Conservation (phyloP, 345 rosid species). For the Passiflora organensis region DNA sequence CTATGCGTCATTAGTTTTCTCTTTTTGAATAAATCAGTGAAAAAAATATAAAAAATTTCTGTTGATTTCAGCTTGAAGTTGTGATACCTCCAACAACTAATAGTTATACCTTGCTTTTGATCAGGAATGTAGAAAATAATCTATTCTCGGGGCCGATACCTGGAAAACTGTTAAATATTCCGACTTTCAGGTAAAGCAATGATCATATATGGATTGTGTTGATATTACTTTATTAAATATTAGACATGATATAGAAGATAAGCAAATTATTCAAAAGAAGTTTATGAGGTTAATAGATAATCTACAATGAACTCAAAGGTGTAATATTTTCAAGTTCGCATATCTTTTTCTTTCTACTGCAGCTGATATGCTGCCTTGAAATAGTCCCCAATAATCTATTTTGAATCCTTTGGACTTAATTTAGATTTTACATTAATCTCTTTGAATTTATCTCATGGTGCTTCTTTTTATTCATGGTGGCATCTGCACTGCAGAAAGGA, state of each 20-base stretch:
- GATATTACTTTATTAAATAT: not conserved
- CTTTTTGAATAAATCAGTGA: slow-evolving; percentile 3
- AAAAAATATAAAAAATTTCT: not conserved
- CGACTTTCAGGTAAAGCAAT: slow-evolving; percentile 59
- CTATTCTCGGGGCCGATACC: slow-evolving; percentile 90
- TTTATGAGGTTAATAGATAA: too few relatives aligned
- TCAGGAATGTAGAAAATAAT: slow-evolving; percentile 80
- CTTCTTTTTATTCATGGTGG: slow-evolving; percentile 1
- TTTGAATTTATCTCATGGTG: not conserved
- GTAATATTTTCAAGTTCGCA: not conserved
- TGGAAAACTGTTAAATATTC: slow-evolving; percentile 49
- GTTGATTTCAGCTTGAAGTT: not conserved
- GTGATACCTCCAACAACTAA: slow-evolving; percentile 19
- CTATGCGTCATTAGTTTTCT: not conserved
- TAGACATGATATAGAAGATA: too few relatives aligned
- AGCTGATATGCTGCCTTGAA: not conserved
- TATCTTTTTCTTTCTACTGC: not conserved
- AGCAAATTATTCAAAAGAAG: not conserved
- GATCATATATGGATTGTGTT: not conserved
- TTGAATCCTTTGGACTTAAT: too few relatives aligned
- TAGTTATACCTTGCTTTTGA: slow-evolving; percentile 7
- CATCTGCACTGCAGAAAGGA: slow-evolving; percentile 55
- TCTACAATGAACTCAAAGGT: too few relatives aligned
- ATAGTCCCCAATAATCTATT: too few relatives aligned
- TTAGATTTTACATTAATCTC: too few relatives aligned